Conservation (phyloP, 805 yeast genomes). For the Cyberlindnera petersonii region DNA sequence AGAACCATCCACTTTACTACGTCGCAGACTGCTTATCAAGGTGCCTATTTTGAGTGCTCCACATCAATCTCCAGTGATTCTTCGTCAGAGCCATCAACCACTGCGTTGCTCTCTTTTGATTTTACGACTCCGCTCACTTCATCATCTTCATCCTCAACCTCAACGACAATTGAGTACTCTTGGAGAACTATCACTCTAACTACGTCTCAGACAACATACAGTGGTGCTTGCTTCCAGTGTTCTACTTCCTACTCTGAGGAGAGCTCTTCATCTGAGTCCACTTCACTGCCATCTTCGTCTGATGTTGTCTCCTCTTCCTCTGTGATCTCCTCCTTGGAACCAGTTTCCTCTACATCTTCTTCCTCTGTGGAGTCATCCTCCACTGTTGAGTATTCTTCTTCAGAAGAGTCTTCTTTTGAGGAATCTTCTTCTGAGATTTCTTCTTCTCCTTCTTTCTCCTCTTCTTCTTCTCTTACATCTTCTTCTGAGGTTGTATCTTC, state of each 20-base stretch:
- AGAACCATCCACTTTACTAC: too few relatives aligned
- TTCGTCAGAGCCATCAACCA: too few relatives aligned
- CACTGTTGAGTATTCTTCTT: conserved; percentile 1
- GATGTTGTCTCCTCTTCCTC: conserved; percentile 2
- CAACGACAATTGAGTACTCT: not conserved
- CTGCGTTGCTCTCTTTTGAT: too few relatives aligned
- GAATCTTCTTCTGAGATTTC: conserved; percentile 1
- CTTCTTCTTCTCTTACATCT: not conserved
- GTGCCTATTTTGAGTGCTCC: too few relatives aligned
- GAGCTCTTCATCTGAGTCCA: not conserved
- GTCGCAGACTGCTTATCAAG: too few relatives aligned
- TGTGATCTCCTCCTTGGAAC: conserved; percentile 1
- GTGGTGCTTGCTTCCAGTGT: too few relatives aligned
- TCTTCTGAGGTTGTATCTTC: not conserved
- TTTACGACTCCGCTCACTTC: not conserved
- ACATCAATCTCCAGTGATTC: too few relatives aligned
- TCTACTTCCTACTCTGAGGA: too few relatives aligned
- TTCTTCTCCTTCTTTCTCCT: conserved; percentile 1
- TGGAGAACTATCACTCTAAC: not conserved
- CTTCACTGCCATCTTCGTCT: conserved; percentile 1
- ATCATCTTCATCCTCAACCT: conserved; percentile 1
- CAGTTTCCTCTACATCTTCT: conserved; percentile 3
- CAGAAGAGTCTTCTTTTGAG: conserved; percentile 1
- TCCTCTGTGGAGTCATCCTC: conserved; percentile 1
- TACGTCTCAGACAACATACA: not conserved